Evolutionary conservation across 2,329 filamentous ascomycete species (phyloP), one percentile per base, ranked within the genome.

Genomic region (Biscogniauxia marginata): DNA sequence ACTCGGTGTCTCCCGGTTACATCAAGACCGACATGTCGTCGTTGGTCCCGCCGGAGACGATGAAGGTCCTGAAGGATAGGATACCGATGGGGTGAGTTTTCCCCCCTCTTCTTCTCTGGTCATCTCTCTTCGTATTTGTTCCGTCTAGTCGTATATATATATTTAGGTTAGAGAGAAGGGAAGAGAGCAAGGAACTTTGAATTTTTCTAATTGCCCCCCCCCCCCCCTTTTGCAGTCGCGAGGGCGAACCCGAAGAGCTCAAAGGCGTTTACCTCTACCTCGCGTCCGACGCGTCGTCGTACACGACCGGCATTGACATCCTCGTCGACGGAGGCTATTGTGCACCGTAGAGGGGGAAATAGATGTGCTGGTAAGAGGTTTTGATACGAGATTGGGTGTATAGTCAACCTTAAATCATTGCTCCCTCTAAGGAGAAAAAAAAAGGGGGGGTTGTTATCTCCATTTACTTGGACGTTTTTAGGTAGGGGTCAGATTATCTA

Each of bases 241-340:
- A 92, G 69, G 91, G 88, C 8, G 79, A 86, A 62, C 77, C 84
- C 2, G 82, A 84, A 58, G 91, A 96, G 77, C 79, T 96, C 65
- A 93, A 93, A 77, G 91, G 90, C 19, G 88, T 88, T 18, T 96
- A 89, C 71, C 74, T 96, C 49, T 95, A 92, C 73, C 78, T 96
- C 55, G 88, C 89, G 18, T 90, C 87, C 13, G 90, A 96, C 73
- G 90, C 90, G 3, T 84, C 87, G n/a, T 89, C 85, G 53, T 96
- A 91, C 75, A 91, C 88, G 18, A 96, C 90, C 7, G 91, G 85
- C 0, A 79, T 83, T 8, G 87, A 92, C 71, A 78, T 95, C 57
- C 75, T 90, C 60, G 83, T 93, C 49, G 90, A 95, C 70, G 90
- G 90, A 57, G 89, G 89, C 53, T 91, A 91, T 73, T 80, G 77